A percentile compares a stretch with the other conserved stretches of the same genome.
Conservation (phyloP, 2,329 filamentous ascomycete genomes). For the Drechslerella stenobrocha region DNA sequence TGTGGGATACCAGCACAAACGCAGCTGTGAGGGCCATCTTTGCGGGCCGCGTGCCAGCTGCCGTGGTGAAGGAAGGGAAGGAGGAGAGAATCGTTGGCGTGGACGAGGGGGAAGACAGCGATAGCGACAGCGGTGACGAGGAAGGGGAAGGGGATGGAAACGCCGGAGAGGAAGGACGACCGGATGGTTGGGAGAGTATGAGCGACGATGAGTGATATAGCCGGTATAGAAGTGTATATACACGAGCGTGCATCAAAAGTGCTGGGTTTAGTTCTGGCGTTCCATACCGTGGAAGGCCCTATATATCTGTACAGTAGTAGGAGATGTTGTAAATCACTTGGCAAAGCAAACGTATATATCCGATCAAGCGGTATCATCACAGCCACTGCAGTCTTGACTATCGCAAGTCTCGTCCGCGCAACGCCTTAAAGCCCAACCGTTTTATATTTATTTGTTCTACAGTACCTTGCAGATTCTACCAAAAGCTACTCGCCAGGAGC, state of each 20-base stretch:
- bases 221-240: neutral
- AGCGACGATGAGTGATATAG: conserved; percentile 58
- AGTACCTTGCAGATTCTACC: conserved; percentile 15
- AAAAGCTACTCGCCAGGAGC: conserved; percentile 15
- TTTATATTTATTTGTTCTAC: conserved; percentile 6
- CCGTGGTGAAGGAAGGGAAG: conserved; percentile 62
- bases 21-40: conserved; percentile 81
- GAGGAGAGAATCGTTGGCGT: conserved; percentile 79
- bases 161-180: conserved; percentile 51
- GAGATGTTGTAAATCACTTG: neutral
- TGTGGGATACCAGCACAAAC: conserved; percentile 98
- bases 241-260: no score
- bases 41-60: conserved; percentile 68
- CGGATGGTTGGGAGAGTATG: conserved; percentile 62
- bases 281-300: neutral
- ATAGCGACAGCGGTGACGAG: conserved; percentile 61
- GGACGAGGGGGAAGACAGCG: conserved; percentile 65
- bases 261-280: no score
- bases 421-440: neutral
- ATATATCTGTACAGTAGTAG: neutral
- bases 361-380: no score
- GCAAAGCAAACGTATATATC: no score
- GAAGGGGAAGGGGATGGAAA: conserved; percentile 51
- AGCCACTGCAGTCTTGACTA: no score
- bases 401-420: no score